Base-by-base conservation (phyloP, 352 stramenopile species). In the Saprolegnia parasitica region DNA sequence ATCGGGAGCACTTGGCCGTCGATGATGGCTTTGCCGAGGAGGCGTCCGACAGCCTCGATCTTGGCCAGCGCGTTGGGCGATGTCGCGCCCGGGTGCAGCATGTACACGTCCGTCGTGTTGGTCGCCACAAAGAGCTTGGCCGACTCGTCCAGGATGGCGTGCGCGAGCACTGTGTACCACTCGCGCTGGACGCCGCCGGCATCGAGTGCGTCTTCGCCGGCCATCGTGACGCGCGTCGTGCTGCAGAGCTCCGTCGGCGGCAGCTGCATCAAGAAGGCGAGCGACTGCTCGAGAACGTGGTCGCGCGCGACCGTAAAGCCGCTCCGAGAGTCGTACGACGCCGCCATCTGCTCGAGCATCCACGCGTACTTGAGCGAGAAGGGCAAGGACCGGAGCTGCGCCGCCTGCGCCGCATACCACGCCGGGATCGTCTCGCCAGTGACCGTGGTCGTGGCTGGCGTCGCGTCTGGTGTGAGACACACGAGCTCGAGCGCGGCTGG, bases 341-440 rank as follows among this genome's bases (percentile, higher is more conserved):
- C 71, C 70, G 91, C 91, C 60, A 91, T 89, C 26, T 82, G 76
- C 49, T 91, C 83, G 6, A 93, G 67, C 65, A 91, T 90, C 83
- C 83, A 91, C 61, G 83, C 73, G 71, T 89, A 91, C 67, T 93
- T 93, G 47, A 81, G 79, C n/a, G 80, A 79, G 71, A 93, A 93
- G 24, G 86, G 77, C 23, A 93, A 6, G 16, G 8, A 15, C 13
- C 24, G 20, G 5, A 29, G 52, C 5, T 4, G 5, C 4, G 47
- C 20, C 10, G n/a, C 10, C 20, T 56, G 47, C 10, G 18, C 8
- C 47, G 8, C 8, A 26, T 56, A 56, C 47, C 39, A 46, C 8
- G 39, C 15, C 39, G 39, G 39, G 15, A 46, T 8, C 8, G 39
- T 16, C 8, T 46, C 39, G 8, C 39, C 39, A 8, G 39, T 16